phyloP scores from a whole-genome alignment of 2,329 filamentous ascomycete genomes.

The Diaporthe ampelina region DNA sequence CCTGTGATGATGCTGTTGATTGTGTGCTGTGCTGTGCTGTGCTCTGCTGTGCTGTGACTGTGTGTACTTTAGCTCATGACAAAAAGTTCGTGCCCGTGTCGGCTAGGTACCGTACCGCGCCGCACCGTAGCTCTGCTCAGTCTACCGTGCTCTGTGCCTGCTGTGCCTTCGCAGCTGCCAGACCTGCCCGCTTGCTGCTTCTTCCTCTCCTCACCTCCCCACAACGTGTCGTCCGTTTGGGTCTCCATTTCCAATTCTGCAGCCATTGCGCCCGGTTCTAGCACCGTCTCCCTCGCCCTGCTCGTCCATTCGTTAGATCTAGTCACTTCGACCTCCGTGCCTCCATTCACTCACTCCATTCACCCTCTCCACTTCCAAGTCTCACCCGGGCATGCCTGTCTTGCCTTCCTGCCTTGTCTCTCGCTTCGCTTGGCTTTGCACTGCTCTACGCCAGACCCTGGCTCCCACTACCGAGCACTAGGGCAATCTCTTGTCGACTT shows the following conservation, averaged over 20 bases:
- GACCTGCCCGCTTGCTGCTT: not conserved
- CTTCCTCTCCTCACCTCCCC: constrained; percentile 1
- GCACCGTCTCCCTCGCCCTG: constrained; percentile 9
- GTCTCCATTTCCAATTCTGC: constrained; percentile 32
- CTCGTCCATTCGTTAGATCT: constrained; percentile 4
- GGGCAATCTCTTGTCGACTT: constrained; percentile 30
- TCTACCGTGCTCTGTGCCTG: not conserved
- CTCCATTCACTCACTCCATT: not conserved
- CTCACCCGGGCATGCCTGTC: constrained; percentile 29
- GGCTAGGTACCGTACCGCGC: not conserved
- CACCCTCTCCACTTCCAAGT: constrained; percentile 32
- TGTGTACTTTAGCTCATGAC: constrained; percentile 12
- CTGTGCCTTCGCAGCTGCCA: not conserved
- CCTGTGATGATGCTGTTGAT: constrained; percentile 14
- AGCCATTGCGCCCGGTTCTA: constrained; percentile 1
- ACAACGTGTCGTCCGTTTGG: constrained; percentile 23
- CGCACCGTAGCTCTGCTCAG: no score
- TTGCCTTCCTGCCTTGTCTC: constrained; percentile 29
- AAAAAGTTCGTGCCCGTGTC: constrained; percentile 17
- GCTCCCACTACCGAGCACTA: constrained; percentile 30
- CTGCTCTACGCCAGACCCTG: constrained; percentile 13
- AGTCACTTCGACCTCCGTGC: constrained; percentile 11
- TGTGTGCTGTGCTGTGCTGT: not conserved
- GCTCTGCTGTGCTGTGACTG: not conserved
- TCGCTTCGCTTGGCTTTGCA: constrained; percentile 30